These are phyloP conservation scores for Aspergillus melleus DNA, from an alignment of 2,329 filamentous ascomycete species.

Conservation along the genomic window DNA sequence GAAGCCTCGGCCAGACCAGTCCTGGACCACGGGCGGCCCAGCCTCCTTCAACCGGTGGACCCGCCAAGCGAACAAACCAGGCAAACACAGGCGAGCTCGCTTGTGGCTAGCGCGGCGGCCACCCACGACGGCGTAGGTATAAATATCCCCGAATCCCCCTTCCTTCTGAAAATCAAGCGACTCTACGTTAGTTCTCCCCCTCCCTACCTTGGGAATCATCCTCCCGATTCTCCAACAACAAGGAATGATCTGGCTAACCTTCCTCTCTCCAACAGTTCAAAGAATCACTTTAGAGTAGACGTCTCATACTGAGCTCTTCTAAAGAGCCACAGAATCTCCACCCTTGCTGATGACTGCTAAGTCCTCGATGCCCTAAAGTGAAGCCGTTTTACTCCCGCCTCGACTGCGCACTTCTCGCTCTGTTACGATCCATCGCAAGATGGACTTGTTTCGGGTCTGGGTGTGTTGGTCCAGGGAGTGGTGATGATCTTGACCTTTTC, in stretches of 20 bases:
- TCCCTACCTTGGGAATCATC: constrained; percentile 23
- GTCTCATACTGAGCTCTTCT: constrained; percentile 87
- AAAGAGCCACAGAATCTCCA: constrained; percentile 88
- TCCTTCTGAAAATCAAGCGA: constrained; percentile 42
- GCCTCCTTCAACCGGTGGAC: too few species aligned
- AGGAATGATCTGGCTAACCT: constrained; percentile 21
- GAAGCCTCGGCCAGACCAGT: too few species aligned
- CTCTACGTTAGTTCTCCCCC: constrained; percentile 41
- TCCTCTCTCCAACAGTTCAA: constrained; percentile 42
- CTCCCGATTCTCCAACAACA: neutral
- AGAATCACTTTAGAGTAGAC: constrained; percentile 99
- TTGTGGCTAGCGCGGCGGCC: constrained; percentile 24
- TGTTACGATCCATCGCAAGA: constrained; percentile 23
- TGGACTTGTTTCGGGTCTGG: constrained; percentile 37
- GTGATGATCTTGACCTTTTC: constrained; percentile 91
- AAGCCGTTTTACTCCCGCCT: constrained; percentile 61
- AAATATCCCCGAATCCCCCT: constrained; percentile 25
- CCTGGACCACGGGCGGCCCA: too few species aligned
- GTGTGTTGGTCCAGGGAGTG: constrained; percentile 71
- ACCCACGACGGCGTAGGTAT: constrained; percentile 19
- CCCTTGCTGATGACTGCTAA: constrained; percentile 87
- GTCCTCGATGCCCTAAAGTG: constrained; percentile 90
- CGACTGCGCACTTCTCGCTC: constrained; percentile 24
- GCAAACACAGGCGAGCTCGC: constrained; percentile 22
- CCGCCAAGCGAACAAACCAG: neutral